phyloP scores from a whole-genome alignment of 2,329 filamentous ascomycete genomes.

The Fusarium redolens region DNA sequence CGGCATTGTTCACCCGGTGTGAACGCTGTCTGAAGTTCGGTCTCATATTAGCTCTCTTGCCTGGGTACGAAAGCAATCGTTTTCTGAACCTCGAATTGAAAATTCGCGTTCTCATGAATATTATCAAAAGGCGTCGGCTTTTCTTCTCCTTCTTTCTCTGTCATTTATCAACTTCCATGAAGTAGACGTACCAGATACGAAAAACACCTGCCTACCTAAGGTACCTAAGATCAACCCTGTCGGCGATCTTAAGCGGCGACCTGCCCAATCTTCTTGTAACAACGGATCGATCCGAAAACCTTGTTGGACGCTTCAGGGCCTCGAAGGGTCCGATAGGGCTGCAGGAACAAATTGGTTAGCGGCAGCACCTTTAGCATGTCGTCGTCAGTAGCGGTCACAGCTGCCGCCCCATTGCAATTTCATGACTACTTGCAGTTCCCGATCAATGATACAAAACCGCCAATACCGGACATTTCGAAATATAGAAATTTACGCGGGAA shows the following conservation, averaged over 20 bases:
- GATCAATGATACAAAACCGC: constrained; percentile 28
- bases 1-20: constrained; percentile 19
- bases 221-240: constrained; percentile 28
- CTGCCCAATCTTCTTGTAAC: constrained; percentile 23
- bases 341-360: constrained; percentile 35
- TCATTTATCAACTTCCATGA: not conserved
- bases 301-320: constrained; percentile 26
- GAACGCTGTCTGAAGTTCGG: not conserved
- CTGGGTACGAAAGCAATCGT: not conserved
- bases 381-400: constrained; percentile 19
- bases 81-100: not conserved
- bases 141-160: not conserved
- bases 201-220: not conserved
- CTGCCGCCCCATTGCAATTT: constrained; percentile 26
- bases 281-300: constrained; percentile 30
- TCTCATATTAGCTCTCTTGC: not conserved
- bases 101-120: not conserved
- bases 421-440: constrained; percentile 26
- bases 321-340: constrained; percentile 35
- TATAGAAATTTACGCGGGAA: constrained; percentile 51
- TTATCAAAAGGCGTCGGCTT: not conserved
- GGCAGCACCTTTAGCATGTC: constrained; percentile 26
- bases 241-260: constrained; percentile 26
- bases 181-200: constrained; percentile 7
- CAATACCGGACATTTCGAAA: constrained; percentile 43